Conservation (phyloP, 225 moss, liverwort and hornwort genomes). For the Pseudoscleropodium purum region DNA sequence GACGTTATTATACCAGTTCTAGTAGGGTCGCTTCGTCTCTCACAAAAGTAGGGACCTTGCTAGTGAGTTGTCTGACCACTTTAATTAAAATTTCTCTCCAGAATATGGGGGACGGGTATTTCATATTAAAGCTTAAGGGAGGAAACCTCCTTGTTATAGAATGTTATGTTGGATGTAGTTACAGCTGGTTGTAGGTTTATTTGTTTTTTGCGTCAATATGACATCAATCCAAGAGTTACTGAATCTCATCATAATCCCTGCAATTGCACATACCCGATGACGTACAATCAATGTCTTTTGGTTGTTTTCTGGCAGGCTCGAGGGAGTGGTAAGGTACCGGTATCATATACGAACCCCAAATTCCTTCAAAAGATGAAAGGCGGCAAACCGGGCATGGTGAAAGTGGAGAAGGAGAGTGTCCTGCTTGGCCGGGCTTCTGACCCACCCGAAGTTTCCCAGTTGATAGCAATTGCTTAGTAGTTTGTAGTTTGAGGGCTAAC, state of each 20-base stretch:
- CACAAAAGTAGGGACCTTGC: not conserved
- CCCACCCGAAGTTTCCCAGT: constrained; percentile 11
- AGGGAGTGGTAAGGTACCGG: constrained; percentile 46
- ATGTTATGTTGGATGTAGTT: not conserved
- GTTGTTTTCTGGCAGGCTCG: constrained; percentile 24
- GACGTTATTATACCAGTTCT: not conserved
- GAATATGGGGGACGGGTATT: not conserved
- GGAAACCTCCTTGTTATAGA: not conserved
- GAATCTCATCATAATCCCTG: not conserved
- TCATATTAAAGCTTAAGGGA: not conserved
- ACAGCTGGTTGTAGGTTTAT: not conserved
- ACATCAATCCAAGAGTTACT: not conserved
- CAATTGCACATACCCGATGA: not conserved
- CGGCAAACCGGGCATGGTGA: constrained; percentile 40
- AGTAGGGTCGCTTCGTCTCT: not conserved
- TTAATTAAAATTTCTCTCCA: not conserved
- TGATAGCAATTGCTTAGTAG: constrained; percentile 7
- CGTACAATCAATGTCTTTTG: not conserved
- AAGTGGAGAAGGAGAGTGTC: constrained; percentile 51
- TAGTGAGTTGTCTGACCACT: not conserved
- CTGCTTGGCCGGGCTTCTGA: constrained; percentile 28
- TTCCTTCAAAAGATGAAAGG: constrained; percentile 47
- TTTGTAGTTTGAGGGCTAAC: not conserved
- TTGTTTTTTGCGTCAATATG: not conserved
- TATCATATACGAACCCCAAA: constrained; percentile 38